phyloP scores from a whole-genome alignment of 257 asterid genomes.

The Nicotiana otophora region DNA sequence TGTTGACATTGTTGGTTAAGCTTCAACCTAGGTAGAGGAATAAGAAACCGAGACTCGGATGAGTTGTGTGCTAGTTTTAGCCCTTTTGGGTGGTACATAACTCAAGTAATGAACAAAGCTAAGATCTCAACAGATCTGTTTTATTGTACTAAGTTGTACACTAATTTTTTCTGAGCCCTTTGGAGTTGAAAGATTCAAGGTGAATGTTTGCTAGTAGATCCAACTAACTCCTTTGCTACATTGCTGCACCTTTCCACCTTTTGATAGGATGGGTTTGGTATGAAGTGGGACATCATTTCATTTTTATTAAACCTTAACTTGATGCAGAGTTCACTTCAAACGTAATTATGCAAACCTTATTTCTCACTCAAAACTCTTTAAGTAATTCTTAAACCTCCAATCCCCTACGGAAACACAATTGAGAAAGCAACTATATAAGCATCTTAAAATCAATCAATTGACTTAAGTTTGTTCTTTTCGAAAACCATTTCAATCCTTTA shows the following conservation, averaged over 20 bases:
- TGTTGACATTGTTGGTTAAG: neutral
- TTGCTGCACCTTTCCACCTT: neutral
- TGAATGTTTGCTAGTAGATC: neutral
- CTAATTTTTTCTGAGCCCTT: neutral
- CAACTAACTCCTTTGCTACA: neutral
- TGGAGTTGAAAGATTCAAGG: neutral
- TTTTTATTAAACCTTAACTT: slow-evolving; percentile 13
- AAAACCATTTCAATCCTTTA: neutral
- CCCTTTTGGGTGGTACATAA: neutral
- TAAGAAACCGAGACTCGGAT: neutral
- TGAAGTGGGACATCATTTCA: neutral
- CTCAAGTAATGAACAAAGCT: neutral
- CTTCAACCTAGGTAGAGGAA: neutral
- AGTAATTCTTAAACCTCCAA: neutral
- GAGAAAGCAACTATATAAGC: neutral
- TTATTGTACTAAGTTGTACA: neutral
- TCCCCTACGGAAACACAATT: neutral
- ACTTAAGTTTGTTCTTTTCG: neutral
- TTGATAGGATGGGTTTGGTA: neutral
- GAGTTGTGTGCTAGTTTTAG: neutral
- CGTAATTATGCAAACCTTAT: slow-evolving; percentile 43
- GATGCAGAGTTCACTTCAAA: slow-evolving; percentile 29
- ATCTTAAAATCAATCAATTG: neutral
- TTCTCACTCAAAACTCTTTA: slow-evolving; percentile 21
- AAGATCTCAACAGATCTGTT: neutral